Evolutionary conservation across 441 rosid genomes (phyloP).

Genomic region (Daphne laureola): DNA sequence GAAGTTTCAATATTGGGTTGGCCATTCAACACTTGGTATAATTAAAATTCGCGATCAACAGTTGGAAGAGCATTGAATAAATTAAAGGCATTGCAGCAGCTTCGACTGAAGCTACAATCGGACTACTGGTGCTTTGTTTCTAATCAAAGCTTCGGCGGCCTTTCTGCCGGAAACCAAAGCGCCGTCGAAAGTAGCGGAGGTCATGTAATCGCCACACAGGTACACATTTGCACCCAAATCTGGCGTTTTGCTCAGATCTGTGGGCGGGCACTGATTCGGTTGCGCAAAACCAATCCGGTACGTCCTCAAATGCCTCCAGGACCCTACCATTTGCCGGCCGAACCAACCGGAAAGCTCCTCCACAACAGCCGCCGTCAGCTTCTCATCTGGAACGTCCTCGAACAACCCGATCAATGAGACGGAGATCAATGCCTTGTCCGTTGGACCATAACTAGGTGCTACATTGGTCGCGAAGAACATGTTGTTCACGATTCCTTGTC

Average conservation of each 20-base stretch:
- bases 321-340: constrained; percentile 32
- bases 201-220: constrained; percentile 66
- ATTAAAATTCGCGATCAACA: no score
- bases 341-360: constrained; percentile 71
- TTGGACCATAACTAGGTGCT: constrained; percentile 63
- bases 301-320: constrained; percentile 70
- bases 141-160: constrained; percentile 70
- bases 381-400: constrained; percentile 40
- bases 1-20: no score
- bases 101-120: not conserved
- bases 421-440: constrained; percentile 57
- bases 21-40: no score
- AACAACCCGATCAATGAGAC: constrained; percentile 68
- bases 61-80: no score
- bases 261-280: constrained; percentile 79
- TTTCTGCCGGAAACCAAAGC: constrained; percentile 77
- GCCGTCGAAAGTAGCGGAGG: constrained; percentile 80
- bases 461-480: constrained; percentile 88
- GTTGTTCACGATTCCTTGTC: constrained; percentile 68
- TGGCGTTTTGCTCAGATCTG: constrained; percentile 49
- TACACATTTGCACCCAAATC: constrained; percentile 36
- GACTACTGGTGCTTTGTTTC: constrained; percentile 19
- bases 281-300: constrained; percentile 68
- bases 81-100: no score
- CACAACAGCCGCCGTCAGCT: constrained; percentile 37